phyloP scores from a whole-genome alignment of 1,284 basidiomycete genomes.

The Naganishia cerealis region DNA sequence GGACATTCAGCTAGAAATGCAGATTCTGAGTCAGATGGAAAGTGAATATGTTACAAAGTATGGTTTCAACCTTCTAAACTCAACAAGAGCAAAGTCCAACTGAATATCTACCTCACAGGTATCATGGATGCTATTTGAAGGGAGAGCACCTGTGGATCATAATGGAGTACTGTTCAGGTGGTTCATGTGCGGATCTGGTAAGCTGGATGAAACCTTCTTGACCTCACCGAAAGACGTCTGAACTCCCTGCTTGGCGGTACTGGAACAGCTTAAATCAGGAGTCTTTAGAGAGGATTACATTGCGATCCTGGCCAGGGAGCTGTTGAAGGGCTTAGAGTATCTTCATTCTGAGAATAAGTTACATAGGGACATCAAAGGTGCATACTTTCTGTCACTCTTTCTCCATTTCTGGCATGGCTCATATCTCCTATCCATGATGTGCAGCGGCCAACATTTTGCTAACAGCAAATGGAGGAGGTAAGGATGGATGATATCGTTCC shows the following conservation, averaged over 20 bases:
- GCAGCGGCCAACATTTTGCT: conserved; percentile 91
- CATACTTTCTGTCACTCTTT: conserved; percentile 34
- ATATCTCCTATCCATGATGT: conserved; percentile 1
- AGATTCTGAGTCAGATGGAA: conserved; percentile 95
- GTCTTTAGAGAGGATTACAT: conserved; percentile 98
- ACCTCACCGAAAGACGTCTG: background rate
- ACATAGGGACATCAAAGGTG: conserved; percentile 97
- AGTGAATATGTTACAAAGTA: conserved; percentile 93
- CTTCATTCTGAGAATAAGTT: conserved; percentile 94
- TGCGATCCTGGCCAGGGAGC: conserved; percentile 89
- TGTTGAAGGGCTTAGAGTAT: conserved; percentile 86
- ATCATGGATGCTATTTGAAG: conserved; percentile 92
- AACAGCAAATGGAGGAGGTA: conserved; percentile 78
- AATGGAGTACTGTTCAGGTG: conserved; percentile 81
- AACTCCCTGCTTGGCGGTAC: conserved; percentile 7
- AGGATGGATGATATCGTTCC: background rate
- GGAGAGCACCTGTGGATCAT: conserved; percentile 97
- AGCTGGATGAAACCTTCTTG: conserved; percentile 28
- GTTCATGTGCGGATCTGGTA: conserved; percentile 59
- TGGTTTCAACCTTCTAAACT: conserved; percentile 43
- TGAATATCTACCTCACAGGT: conserved; percentile 59
- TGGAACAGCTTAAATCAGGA: conserved; percentile 87
- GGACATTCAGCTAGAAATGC: conserved; percentile 98
- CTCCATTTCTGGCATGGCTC: background rate
- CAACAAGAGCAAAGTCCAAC: conserved; percentile 5